A percentile compares a stretch with the other conserved stretches of the same genome.
These are phyloP conservation scores for Pouteria campechiana DNA, from an alignment of 179 eudicot species.

Conservation along the genomic window DNA sequence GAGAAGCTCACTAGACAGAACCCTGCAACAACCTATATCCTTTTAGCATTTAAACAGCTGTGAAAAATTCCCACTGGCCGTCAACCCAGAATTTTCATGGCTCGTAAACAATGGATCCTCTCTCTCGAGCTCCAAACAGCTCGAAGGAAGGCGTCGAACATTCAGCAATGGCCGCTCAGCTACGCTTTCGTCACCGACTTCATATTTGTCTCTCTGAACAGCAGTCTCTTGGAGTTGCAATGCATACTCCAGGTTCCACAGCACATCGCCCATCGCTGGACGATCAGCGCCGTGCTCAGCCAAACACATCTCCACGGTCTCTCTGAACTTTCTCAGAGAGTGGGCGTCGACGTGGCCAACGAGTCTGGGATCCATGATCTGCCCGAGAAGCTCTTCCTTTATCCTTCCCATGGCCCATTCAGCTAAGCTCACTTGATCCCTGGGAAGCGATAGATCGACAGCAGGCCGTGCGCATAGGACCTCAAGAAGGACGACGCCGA, in stretches of 20 bases:
- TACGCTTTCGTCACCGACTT: too few species aligned
- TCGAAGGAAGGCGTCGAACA: too few species aligned
- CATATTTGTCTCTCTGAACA: conserved; percentile 40
- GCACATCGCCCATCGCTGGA: conserved; percentile 78
- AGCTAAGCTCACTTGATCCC: conserved; percentile 67
- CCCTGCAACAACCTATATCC: too few species aligned
- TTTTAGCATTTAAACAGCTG: too few species aligned
- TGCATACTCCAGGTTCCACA: conserved; percentile 72
- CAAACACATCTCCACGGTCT: conserved; percentile 71
- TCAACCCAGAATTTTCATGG: too few species aligned
- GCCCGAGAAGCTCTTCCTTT: conserved; percentile 50
- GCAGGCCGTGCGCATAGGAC: conserved; percentile 67
- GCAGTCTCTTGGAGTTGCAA: conserved; percentile 64
- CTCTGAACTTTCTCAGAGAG: conserved; percentile 61
- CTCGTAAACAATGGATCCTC: too few species aligned
- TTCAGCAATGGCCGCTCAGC: too few species aligned
- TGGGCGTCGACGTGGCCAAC: conserved; percentile 41
- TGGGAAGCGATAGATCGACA: conserved; percentile 51
- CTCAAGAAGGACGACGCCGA: conserved; percentile 70
- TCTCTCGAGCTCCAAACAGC: too few species aligned
- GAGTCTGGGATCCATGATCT: conserved; percentile 44
- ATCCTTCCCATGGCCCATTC: conserved; percentile 81
- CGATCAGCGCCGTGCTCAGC: conserved; percentile 70
- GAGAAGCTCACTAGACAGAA: too few species aligned
- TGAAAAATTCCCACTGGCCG: too few species aligned